Evolutionary conservation across 2,329 filamentous ascomycete genomes (phyloP).

Genomic region (Didymella keratinophila): DNA sequence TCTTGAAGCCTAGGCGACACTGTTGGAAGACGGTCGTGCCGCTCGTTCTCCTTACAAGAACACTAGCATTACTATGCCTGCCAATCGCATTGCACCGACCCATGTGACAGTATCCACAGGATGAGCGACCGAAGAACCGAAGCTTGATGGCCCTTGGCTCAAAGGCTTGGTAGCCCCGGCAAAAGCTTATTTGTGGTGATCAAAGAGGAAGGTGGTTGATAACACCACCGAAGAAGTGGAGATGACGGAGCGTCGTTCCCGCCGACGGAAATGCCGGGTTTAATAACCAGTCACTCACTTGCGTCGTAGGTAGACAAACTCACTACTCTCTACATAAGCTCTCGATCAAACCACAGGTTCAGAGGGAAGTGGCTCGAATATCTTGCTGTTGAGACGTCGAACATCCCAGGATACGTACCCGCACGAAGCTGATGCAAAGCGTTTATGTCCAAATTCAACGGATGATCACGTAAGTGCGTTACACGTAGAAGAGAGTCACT

Average conservation of each 20-base stretch:
- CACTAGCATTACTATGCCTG: not conserved
- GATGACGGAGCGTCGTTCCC: not conserved
- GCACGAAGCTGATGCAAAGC: too few species aligned
- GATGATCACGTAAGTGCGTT: too few species aligned
- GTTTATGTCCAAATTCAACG: too few species aligned
- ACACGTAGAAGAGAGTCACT: too few species aligned
- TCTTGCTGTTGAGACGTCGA: too few species aligned
- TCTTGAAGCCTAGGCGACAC: constrained; percentile 7
- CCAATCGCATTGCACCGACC: constrained; percentile 4
- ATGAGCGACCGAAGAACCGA: not conserved
- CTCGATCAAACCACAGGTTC: too few species aligned
- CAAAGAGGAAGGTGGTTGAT: constrained; percentile 14
- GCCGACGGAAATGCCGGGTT: constrained; percentile 2
- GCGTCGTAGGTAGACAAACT: too few species aligned
- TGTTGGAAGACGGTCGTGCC: not conserved
- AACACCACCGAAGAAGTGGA: constrained; percentile 7
- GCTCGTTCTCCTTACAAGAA: not conserved
- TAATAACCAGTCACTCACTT: not conserved
- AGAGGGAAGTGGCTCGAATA: too few species aligned
- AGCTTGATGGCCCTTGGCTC: constrained; percentile 16
- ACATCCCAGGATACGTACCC: too few species aligned
- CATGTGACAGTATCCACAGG: not conserved
- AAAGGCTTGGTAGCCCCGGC: constrained; percentile 5
- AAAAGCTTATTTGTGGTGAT: constrained; percentile 12
- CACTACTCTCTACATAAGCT: too few species aligned